These are phyloP conservation scores for Paramarasmius palmivorus DNA, from an alignment of 1,284 basidiomycete species.

Conservation along the genomic window DNA sequence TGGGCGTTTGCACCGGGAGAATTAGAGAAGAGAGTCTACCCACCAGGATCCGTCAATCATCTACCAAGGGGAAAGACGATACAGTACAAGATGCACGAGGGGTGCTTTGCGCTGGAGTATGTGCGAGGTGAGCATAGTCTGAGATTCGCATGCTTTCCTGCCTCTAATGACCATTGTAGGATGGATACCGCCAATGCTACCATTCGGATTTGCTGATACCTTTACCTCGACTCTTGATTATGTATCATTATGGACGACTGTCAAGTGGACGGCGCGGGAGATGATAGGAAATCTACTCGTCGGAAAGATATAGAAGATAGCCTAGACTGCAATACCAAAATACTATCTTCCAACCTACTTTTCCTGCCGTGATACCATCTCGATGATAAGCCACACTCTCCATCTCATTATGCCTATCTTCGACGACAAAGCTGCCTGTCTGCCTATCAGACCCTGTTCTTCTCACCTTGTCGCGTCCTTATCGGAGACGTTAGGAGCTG, in stretches of 20 bases:
- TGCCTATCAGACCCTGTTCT: no score
- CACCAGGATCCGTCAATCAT: slow-evolving; percentile 82
- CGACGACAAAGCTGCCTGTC: no score
- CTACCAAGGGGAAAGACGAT: slow-evolving; percentile 83
- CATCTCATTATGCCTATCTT: no score
- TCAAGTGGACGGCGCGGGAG: slow-evolving; percentile 79
- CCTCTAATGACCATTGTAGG: slow-evolving; percentile 42
- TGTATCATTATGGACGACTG: slow-evolving; percentile 80
- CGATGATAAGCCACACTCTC: no score
- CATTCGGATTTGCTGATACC: slow-evolving; percentile 92
- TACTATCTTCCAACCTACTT: no score
- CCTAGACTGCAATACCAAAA: no score
- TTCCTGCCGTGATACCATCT: no score
- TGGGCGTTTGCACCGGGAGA: slow-evolving; percentile 86
- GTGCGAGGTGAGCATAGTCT: slow-evolving; percentile 69
- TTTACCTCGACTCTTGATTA: no score
- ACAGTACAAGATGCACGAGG: slow-evolving; percentile 97
- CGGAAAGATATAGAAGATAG: slow-evolving; percentile 75
- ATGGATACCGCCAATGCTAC: slow-evolving; percentile 91
- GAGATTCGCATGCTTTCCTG: neutral
- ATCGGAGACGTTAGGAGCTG: no score
- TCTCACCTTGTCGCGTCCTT: no score
- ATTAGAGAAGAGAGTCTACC: slow-evolving; percentile 83
- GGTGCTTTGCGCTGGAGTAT: slow-evolving; percentile 94
- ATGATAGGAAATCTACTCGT: slow-evolving; percentile 81